A percentile compares a stretch with the other conserved stretches of the same genome.
phyloP scores from a whole-genome alignment of 352 stramenopile species.

The Phytophthora podocarpi region DNA sequence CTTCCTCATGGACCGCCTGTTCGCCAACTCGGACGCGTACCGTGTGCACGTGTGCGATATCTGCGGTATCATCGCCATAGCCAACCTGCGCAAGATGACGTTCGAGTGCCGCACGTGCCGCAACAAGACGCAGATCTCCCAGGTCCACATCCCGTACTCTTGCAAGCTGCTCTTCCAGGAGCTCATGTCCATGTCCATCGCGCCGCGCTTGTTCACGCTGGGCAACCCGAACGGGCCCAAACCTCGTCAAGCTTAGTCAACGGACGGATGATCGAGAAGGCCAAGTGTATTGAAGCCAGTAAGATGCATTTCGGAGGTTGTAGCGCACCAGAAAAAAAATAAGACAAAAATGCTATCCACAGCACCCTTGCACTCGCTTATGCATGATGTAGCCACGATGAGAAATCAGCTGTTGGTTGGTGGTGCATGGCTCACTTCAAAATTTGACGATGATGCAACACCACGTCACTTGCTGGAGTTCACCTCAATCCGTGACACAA shows the following conservation, averaged over 20 bases:
- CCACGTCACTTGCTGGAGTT: not conserved
- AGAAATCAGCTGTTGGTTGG: slow-evolving; percentile 21
- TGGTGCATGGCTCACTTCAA: slow-evolving; percentile 25
- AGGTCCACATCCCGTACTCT: slow-evolving; percentile 99
- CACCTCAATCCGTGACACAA: not conserved
- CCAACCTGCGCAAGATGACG: slow-evolving; percentile 98
- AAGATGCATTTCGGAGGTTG: slow-evolving; percentile 23
- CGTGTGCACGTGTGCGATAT: slow-evolving; percentile 98
- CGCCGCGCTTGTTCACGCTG: slow-evolving; percentile 96
- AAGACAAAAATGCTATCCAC: slow-evolving; percentile 25
- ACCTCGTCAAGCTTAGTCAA: slow-evolving; percentile 36
- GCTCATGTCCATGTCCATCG: slow-evolving; percentile 99
- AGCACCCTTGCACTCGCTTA: slow-evolving; percentile 4
- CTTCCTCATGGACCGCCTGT: slow-evolving; percentile 99
- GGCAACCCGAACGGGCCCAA: slow-evolving; percentile 80
- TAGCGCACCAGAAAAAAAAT: slow-evolving; percentile 11
- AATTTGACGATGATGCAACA: slow-evolving; percentile 5
- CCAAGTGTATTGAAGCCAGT: not conserved
- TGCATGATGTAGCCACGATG: slow-evolving; percentile 1
- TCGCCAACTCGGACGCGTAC: slow-evolving; percentile 99
- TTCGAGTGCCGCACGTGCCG: slow-evolving; percentile 97
- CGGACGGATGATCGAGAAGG: too few species aligned
- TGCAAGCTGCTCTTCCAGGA: slow-evolving; percentile 99
- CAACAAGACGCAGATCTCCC: slow-evolving; percentile 95
- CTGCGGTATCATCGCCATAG: slow-evolving; percentile 99